Base-by-base conservation (phyloP, 345 rosid species). In the Moricandia moricandioides region DNA sequence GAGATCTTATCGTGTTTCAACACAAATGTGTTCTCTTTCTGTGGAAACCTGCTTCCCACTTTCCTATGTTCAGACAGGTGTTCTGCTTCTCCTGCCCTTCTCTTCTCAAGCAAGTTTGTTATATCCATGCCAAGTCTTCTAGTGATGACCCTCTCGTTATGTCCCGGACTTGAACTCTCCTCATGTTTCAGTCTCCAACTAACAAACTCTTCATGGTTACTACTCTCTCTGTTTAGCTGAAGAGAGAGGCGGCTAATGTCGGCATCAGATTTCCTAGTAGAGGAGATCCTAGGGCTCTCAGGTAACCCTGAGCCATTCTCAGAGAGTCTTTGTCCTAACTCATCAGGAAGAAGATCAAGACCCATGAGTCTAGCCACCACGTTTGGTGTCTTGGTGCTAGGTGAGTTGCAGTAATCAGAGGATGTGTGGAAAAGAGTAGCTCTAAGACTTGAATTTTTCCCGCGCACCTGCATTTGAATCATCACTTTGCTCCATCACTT, bases 321-420 rank as follows among this genome's bases (percentile, higher is more conserved):
- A 6, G 52, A 51, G 62, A 5, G 37, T 24, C 62, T 51, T n/a
- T 49, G 67, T 39, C 34, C 67, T 64, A 61, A 17, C 64, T 74
- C 49, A 54, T 83, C 91, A 0, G 98, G 95, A 54, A 90, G 91
- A 72, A 84, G 84, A 62, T 92, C 96, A 26, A 92, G 96, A 35
- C 95, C 98, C 95, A 92, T 92, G 13, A 90, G 89, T 69, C 96
- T 82, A 13, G 95, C 95, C 1, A 92, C 92, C 40, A 92, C 70
- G 60, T 76, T 90, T 14, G 96, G 95, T 11, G 89, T 88, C 83
- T 84, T 88, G 81, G 85, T 79, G 18, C 85, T 76, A 17, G 91
- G 88, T 12, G 93, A 88, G 69, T 14, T 72, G 54, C 69, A 49
- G 39, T 24, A 9, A 51, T 34, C 33, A 51, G 69, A 72, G 26